Evolutionary conservation across 148 eudicot species (phyloP), one percentile per base, ranked within the genome.

Genomic region (Cornus controversa): DNA sequence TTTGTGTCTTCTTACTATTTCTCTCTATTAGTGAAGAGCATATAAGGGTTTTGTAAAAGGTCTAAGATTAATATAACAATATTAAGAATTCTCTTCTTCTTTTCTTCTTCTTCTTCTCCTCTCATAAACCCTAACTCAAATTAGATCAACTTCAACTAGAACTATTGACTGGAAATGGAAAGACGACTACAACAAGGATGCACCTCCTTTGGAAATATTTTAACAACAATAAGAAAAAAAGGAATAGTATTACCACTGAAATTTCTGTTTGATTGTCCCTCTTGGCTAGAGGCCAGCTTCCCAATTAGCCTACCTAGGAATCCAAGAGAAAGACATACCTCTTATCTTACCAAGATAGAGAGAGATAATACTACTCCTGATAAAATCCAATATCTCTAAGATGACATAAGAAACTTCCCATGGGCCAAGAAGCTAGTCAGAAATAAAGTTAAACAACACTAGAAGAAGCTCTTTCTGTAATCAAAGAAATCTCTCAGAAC

Each of bases 301-400:
- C 75, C 54, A 24, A 73, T 22, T 29, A 53, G 65, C 76, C 50
- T 73, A n/a, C 50, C 63, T 34, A 36, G 23, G 18, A 60, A 62
- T 74, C 77, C 54, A 74, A 36, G 8, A 37, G 54, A 47, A 62
- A 74, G 8, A 62, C 28, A 62, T 74, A 54, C 77, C 20, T 37
- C 50, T 64, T 24, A 3, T 37, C 18, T 40, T 70, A 22, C 28
- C 28, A 15, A 36, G 27, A 60, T 31, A 31, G 47, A 34, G 64
- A 74, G 0, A 63, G 28, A 23, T 31, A 63, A 13, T 63, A 2
- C 42, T 42, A 40, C 8, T n/a, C 34, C 57, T 58, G 34, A 73
- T 8, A 62, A 24, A 16, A 23, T 58, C 42, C 22, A 58, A 37
- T 10, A 36, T 10, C 8, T 60, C 27, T 60, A 10, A 54, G 37